Base-by-base conservation (phyloP, 106 monocot genomes). In the Allium cepa region DNA sequence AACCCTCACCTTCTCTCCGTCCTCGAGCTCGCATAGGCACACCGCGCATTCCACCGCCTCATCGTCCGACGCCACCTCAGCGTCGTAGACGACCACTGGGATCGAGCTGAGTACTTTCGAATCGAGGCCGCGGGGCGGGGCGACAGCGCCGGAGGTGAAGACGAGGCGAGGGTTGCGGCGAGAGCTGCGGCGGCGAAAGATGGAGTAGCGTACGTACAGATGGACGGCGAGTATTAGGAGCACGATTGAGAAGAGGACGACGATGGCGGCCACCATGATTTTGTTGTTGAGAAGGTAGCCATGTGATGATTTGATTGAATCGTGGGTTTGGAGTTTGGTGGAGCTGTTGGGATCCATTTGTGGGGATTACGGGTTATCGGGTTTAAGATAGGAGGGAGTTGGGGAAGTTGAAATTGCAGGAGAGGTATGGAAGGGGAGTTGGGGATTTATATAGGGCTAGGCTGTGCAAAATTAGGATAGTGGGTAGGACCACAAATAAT, bases 11-110 rank as follows among this genome's bases (percentile, higher is more conserved):
- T 80, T 79, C 64, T 84, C 79, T 9, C 78, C 76, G 11, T 73
- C 79, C 59, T 73, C 79, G 73, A 84, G 67, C 68, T 73, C 79
- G 51, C 47, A 62, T 11, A 84, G 22, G 76, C 84, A 84, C 14
- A 84, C 79, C 14, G 84, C 69, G 76, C 84, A 83, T 59, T 79
- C 78, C 16, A 3, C 26, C 26, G 26, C 72, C 8, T 11, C 61
- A 17, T 4, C 53, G 0, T 17, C 65, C 8, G 8, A 22, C 6
- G 18, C 63, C 8, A 17, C 65, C 10, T n/a, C 49, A 17, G 17
- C 65, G 6, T 16, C 61, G n/a, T 64, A 74, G 18, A 76, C 57
- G 59, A 53, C 1, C n/a, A 85, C 67, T 3, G 81, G 64, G 49
- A 85, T 69, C 18, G 81, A 78, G 13, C 64, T 57, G 75, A 85